Evolutionary conservation across 2,329 filamentous ascomycete genomes (phyloP), one percentile per base, ranked within the genome.

Genomic region (Xylaria multiplex): DNA sequence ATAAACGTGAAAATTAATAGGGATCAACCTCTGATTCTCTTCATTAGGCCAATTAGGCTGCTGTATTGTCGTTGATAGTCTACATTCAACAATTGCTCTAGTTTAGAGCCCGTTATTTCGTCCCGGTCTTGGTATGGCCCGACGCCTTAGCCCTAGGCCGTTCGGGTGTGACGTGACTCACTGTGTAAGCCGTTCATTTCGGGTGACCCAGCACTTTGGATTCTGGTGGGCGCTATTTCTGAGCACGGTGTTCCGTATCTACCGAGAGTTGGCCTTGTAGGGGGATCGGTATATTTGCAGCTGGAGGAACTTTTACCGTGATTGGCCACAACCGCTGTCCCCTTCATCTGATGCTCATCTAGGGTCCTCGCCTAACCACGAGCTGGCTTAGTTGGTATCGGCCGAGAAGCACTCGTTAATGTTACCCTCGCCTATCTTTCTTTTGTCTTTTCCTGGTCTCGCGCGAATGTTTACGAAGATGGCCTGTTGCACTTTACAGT

Each of bases 161-260:
- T 46, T 9, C 42, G 37, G 24, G 24, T 45, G 48, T 58, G 52
- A 64, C 56, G 53, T 49, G 61, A 55, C 53, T 52, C 50, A 35
- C 48, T 45, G 35, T 46, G 61, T 59, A 52, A 65, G 57, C 57
- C 14, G 45, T 14, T 55, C 59, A 66, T 56, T 57, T 66, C 56
- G 32, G 60, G 43, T 43, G 53, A 65, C 48, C 65, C 62, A 67
- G 37, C 48, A 32, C 48, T 61, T 56, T 58, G 65, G 62, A 42
- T 59, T 64, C 52, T 37, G 42, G 43, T 43, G 54, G 27, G 27
- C 27, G 50, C 55, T 48, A 62, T 55, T 59, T 55, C 55, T 59
- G 61, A 60, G 61, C 45, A 64, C 46, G 55, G 55, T 60, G 54
- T 66, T 62, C 65, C 65, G 45, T 42, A 62, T 65, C 52, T 61